Evolutionary conservation across 1,284 basidiomycete genomes (phyloP), one percentile per base, ranked within the genome.

Genomic region (Butyriboletus regius): DNA sequence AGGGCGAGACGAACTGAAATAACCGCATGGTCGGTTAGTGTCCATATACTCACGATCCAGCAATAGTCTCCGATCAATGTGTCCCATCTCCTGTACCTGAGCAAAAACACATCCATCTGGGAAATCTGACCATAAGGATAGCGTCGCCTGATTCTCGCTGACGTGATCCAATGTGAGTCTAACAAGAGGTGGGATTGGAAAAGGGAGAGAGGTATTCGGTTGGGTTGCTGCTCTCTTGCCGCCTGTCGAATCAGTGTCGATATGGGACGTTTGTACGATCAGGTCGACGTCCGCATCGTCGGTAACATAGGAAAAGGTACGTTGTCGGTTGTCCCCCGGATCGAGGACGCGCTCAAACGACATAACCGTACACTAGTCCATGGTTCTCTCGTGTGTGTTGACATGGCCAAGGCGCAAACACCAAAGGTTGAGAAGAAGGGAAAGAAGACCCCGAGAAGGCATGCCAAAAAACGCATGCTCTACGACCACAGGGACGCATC

Each of bases 331-430:
- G 42, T 31, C 32, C 15, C 38, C 35, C 5, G 42, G 46, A 48
- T 47, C 50, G 43, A 26, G 9, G 7, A 32, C 29, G 12, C 13
- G 29, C 29, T 13, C 13, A 31, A 31, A 5, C 7, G 17, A 17
- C 5, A 1, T 35, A 9, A 13, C 29, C 9, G 33, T 34, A n/a
- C 10, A 22, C 22, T 24, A 88, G 95, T 97, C 77, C 94, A 98
- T 89, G 94, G 95, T 75, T 97, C 94, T 71, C 92, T 98, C 77
- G 94, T 94, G 75, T 94, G 95, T 84, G 94, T 93, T 74, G 94
- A 93, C 75, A 97, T 98, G 85, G 94, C 98, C 83, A 96, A 91
- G 79, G 91, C 88, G 66, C 92, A 96, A 76, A 88, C 85, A 68
- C 94, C 94, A 66, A 95, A 95, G 77, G 93, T 95, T 70, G 93